Base-by-base conservation (phyloP, 2,329 filamentous ascomycete species). In the Nigrospora oryzae region DNA sequence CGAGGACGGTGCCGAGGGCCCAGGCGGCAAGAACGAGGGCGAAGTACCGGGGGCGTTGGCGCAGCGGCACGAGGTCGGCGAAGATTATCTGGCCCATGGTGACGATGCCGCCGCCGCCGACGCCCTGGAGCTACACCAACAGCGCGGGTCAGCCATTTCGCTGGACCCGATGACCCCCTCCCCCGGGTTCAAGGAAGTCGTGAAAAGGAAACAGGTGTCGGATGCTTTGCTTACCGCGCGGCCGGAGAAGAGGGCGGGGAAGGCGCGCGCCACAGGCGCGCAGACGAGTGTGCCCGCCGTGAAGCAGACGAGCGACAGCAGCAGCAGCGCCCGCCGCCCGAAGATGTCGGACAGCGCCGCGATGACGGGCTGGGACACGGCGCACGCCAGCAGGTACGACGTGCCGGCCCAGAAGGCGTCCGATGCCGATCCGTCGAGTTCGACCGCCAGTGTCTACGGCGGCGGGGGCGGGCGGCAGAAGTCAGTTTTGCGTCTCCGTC, bases 371-470 rank as follows among this genome's bases (percentile, higher is more conserved):
- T 70, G 64, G 39, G 67, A 64, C 19, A 67, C 64, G 14, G 69
- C 64, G 15, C 60, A 64, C 4, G 65, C 55, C 12, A 75, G 56
- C 0, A 76, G 62, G 46, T 74, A 77, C 4, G 66, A 63, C 1
- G 71, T 69, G 2, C 68, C 70, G 12, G 70, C 63, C 74, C 74
- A 77, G 46, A 75, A 68, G 0, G 66, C 61, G 39, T 65, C 61
- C 11, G 61, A 56, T 32, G 66, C 50, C 49, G 60, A 47, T 46
- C 63, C 54, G 38, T 61, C 41, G 19, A 70, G 53, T 49, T 64
- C 49, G 14, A 55, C 38, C 36, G 66, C 55, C 51, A 73, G 51
- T 51, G 54, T 56, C 50, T 61, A 32, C 6, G 5, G 4, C 6
- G 19, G 6, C 4, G 19, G 19, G 13, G 28, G 5, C 5, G 3